A percentile compares a stretch with the other conserved stretches of the same genome.
These are phyloP conservation scores for Nakaseomyces uthaithaninus DNA, from an alignment of 1,139 yeast species.

Conservation along the genomic window DNA sequence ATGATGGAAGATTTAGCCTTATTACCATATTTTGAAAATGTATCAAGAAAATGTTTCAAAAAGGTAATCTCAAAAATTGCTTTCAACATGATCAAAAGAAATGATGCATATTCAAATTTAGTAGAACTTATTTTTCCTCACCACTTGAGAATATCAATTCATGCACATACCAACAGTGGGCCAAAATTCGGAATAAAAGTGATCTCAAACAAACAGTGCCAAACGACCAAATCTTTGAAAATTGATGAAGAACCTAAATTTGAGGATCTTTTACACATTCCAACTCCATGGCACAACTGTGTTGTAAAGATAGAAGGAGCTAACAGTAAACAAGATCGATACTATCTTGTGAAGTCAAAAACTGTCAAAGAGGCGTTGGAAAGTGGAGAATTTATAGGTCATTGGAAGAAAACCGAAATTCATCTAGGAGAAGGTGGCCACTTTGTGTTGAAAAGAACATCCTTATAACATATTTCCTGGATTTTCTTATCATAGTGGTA, in stretches of 20 bases:
- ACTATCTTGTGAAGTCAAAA: slow-evolving; percentile 32
- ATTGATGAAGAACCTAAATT: slow-evolving; percentile 35
- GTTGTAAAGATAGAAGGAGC: slow-evolving; percentile 38
- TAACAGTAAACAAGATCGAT: slow-evolving; percentile 22
- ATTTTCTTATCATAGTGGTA: too few species aligned
- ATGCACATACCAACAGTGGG: slow-evolving; percentile 50
- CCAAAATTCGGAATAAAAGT: slow-evolving; percentile 52
- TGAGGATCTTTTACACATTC: slow-evolving; percentile 49
- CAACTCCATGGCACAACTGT: slow-evolving; percentile 61
- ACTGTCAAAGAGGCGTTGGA: slow-evolving; percentile 33
- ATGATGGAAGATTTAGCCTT: slow-evolving; percentile 49
- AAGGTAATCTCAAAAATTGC: slow-evolving; percentile 47
- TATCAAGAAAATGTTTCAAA: slow-evolving; percentile 44
- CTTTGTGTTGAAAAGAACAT: slow-evolving; percentile 15
- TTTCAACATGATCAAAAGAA: slow-evolving; percentile 56
- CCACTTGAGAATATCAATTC: slow-evolving; percentile 52
- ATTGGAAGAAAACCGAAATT: slow-evolving; percentile 29
- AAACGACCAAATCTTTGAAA: slow-evolving; percentile 33
- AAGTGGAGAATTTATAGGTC: slow-evolving; percentile 29
- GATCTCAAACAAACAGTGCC: slow-evolving; percentile 40
- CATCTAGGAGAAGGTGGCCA: slow-evolving; percentile 32
- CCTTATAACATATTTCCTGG: not conserved
- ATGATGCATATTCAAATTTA: slow-evolving; percentile 56
- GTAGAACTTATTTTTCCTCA: slow-evolving; percentile 54
- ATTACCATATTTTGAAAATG: slow-evolving; percentile 35